A percentile compares a stretch with the other conserved stretches of the same genome.
These are phyloP conservation scores for Coemansia sp. DNA, from an alignment of 192 early-diverging fungal genomes.

Conservation along the genomic window DNA sequence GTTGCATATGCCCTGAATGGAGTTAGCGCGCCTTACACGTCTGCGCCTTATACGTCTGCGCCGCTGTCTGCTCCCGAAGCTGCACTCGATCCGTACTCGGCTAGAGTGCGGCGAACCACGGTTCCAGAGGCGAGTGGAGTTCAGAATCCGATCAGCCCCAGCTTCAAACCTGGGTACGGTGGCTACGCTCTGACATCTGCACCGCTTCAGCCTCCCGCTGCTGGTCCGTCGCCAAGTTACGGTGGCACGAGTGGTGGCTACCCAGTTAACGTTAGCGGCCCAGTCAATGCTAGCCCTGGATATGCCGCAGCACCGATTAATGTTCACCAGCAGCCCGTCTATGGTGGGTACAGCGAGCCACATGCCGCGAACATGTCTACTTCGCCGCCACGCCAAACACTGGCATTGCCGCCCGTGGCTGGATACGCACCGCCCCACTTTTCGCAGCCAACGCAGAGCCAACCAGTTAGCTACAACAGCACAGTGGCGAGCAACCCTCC, in stretches of 20 bases:
- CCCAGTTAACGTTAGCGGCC: conserved; percentile 4
- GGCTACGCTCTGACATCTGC: conserved; percentile 34
- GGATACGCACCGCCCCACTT: conserved; percentile 31
- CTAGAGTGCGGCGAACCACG: conserved; percentile 27
- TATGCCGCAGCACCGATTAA: conserved; percentile 23
- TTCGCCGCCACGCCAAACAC: conserved; percentile 14
- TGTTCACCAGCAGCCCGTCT: conserved; percentile 24
- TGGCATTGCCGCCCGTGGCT: conserved; percentile 20
- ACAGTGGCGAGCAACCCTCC: conserved; percentile 12
- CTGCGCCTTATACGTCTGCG: conserved; percentile 7
- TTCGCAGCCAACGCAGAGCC: conserved; percentile 27
- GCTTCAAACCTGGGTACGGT: conserved; percentile 44
- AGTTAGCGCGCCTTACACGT: conserved; percentile 5
- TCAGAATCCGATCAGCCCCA: conserved; percentile 15
- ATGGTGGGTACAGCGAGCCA: conserved; percentile 31
- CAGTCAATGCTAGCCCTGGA: conserved; percentile 15
- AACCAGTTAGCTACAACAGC: conserved; percentile 16
- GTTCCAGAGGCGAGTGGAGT: conserved; percentile 20
- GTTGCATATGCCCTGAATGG: conserved; percentile 8
- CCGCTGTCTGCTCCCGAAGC: conserved; percentile 17
- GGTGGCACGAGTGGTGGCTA: conserved; percentile 16
- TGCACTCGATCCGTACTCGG: conserved; percentile 36
- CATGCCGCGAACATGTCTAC: conserved; percentile 7
- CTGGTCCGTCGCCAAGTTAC: conserved; percentile 17
- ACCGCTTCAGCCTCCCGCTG: conserved; percentile 17